Evolutionary conservation across 495 filamentous ascomycete genomes (phyloP).

Genomic region (Ramalina peruviana): DNA sequence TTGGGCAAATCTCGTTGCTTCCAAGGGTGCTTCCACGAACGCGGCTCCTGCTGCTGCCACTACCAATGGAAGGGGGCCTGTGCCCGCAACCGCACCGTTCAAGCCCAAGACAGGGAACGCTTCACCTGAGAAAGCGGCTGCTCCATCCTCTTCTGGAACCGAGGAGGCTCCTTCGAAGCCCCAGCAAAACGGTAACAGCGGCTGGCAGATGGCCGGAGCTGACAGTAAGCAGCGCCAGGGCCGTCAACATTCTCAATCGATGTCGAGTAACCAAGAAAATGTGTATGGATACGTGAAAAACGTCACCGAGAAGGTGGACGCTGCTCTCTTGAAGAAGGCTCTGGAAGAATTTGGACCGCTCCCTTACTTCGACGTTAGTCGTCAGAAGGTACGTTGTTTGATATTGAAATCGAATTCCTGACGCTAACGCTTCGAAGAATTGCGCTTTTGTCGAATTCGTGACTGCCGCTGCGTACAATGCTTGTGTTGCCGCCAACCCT

Average conservation of each 20-base stretch:
- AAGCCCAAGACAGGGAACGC: slow-evolving; percentile 30
- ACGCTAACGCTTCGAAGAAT: slow-evolving; percentile 42
- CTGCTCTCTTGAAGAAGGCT: slow-evolving; percentile 47
- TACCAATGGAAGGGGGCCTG: slow-evolving; percentile 19
- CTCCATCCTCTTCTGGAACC: slow-evolving; percentile 21
- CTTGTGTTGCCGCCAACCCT: slow-evolving; percentile 73
- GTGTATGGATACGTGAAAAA: slow-evolving; percentile 84
- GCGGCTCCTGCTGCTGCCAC: slow-evolving; percentile 28
- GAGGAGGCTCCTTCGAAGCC: slow-evolving; percentile 33
- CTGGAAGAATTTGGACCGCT: slow-evolving; percentile 65
- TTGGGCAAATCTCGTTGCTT: slow-evolving; percentile 73
- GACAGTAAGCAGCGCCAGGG: slow-evolving; percentile 70
- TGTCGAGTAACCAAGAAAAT: slow-evolving; percentile 43
- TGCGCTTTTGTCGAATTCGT: slow-evolving; percentile 93
- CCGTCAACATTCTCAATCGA: slow-evolving; percentile 38
- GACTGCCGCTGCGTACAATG: slow-evolving; percentile 59
- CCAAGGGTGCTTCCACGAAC: slow-evolving; percentile 20
- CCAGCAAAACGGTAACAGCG: slow-evolving; percentile 33
- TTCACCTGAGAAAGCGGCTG: slow-evolving; percentile 18
- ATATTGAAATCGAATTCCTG: background rate
- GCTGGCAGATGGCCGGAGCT: slow-evolving; percentile 69
- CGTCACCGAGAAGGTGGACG: slow-evolving; percentile 70
- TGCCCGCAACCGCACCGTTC: slow-evolving; percentile 23
- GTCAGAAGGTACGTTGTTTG: slow-evolving; percentile 56
- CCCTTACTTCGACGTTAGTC: slow-evolving; percentile 78